Percentiles rank a stretch among this genome's conserved stretches.
phyloP scores from a whole-genome alignment of 169 alveolate species.

The Plasmodium gallinaceum region DNA sequence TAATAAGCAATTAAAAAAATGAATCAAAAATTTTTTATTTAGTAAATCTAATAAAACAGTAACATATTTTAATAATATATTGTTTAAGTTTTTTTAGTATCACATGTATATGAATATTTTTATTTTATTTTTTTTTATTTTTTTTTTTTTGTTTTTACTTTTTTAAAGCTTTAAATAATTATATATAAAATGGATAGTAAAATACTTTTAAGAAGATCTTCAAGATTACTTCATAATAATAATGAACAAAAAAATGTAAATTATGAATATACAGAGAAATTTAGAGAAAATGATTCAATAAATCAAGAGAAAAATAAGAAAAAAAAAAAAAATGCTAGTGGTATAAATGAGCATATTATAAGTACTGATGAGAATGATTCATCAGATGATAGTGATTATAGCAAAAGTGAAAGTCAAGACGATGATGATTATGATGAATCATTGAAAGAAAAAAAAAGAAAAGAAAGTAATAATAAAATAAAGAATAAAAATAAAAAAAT shows the following conservation, averaged over 20 bases:
- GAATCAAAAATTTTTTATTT: no score
- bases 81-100: no score
- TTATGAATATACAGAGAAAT: conserved; percentile 14
- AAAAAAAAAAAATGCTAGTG: conserved; percentile 12
- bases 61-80: not conserved
- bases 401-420: conserved; percentile 6
- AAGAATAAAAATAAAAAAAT: conserved; percentile 9
- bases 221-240: conserved; percentile 41
- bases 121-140: not conserved
- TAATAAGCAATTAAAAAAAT: no score
- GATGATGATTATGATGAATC: conserved; percentile 17
- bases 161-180: conserved; percentile 6
- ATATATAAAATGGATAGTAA: conserved; percentile 35
- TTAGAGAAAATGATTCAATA: conserved; percentile 7
- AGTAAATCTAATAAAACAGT: no score
- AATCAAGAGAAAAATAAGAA: conserved; percentile 5
- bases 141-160: no score
- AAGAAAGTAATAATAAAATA: not conserved
- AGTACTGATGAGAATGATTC: conserved; percentile 48
- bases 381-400: conserved; percentile 47
- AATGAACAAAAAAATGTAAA: conserved; percentile 20
- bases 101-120: no score
- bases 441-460: conserved; percentile 3
- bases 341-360: not conserved
- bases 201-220: conserved; percentile 49